Conservation (phyloP, 75 land plant species). For the Sequoiadendron giganteum region DNA sequence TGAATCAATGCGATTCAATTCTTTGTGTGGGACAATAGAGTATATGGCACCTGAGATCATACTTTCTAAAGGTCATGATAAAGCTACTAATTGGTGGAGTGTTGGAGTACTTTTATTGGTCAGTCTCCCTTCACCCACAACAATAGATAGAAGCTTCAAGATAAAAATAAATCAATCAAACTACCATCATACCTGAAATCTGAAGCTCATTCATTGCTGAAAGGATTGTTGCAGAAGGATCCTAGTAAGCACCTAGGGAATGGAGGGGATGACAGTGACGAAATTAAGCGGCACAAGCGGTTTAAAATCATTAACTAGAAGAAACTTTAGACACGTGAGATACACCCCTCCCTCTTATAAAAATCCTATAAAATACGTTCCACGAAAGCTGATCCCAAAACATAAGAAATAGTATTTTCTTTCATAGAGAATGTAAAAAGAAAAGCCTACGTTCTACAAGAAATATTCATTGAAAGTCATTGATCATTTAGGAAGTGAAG, state of each 20-base stretch:
- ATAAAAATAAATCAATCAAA: constrained; percentile 92
- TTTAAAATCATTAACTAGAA: constrained; percentile 93
- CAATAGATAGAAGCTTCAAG: constrained; percentile 80
- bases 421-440: too few species aligned
- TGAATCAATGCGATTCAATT: constrained; percentile 79
- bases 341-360: constrained; percentile 86
- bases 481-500: too few species aligned
- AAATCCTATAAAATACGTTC: too few species aligned
- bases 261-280: constrained; percentile 71
- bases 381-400: too few species aligned
- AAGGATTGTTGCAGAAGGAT: constrained; percentile 91
- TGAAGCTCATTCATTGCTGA: constrained; percentile 88
- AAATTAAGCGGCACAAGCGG: constrained; percentile 94
- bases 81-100: constrained; percentile 99
- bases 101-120: constrained; percentile 83
- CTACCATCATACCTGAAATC: constrained; percentile 80
- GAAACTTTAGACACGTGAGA: constrained; percentile 72
- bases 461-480: too few species aligned
- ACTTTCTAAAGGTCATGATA: constrained; percentile 87
- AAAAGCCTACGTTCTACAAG: too few species aligned
- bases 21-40: constrained; percentile 92
- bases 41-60: constrained; percentile 99
- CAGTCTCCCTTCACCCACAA: constrained; percentile 90
- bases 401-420: too few species aligned
- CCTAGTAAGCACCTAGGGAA: constrained; percentile 83